These are phyloP conservation scores for Cyclotella kingstonii DNA, from an alignment of 108 stramenopile species.

Conservation along the genomic window DNA sequence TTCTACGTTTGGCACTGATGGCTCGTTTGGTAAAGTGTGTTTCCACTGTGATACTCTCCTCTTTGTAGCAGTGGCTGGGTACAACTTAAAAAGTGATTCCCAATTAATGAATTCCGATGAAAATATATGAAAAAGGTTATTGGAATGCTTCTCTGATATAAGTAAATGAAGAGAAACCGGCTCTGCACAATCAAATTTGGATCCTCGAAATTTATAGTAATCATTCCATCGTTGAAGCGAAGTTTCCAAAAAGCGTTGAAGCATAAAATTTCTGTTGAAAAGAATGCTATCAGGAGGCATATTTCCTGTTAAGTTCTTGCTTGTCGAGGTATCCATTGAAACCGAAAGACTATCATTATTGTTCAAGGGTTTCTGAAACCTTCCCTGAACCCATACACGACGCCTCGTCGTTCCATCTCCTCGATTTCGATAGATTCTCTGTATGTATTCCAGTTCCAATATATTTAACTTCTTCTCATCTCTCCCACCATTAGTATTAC, in stretches of 20 bases:
- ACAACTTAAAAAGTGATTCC: constrained; percentile 11
- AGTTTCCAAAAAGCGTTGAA: constrained; percentile 2
- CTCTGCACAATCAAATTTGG: background rate
- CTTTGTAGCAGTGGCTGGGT: background rate
- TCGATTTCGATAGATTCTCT: constrained; percentile 37
- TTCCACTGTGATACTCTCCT: constrained; percentile 3
- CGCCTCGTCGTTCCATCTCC: constrained; percentile 42
- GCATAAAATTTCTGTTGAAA: background rate
- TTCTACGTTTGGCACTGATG: background rate
- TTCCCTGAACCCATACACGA: constrained; percentile 75
- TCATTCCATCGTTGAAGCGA: constrained; percentile 11
- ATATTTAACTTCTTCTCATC: constrained; percentile 14
- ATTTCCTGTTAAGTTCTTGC: background rate
- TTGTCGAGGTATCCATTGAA: background rate
- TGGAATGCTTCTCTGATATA: background rate
- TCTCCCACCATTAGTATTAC: constrained; percentile 6
- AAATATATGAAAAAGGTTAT: constrained; percentile 32
- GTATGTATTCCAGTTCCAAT: constrained; percentile 42
- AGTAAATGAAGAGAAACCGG: background rate
- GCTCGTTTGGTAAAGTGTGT: background rate
- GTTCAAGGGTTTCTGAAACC: constrained; percentile 54
- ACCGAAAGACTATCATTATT: background rate
- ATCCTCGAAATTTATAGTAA: constrained; percentile 7
- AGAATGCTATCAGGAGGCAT: background rate
- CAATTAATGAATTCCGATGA: constrained; percentile 27